Evolutionary conservation across 257 asterid genomes (phyloP).

Genomic region (Nicotiana noctiflora): DNA sequence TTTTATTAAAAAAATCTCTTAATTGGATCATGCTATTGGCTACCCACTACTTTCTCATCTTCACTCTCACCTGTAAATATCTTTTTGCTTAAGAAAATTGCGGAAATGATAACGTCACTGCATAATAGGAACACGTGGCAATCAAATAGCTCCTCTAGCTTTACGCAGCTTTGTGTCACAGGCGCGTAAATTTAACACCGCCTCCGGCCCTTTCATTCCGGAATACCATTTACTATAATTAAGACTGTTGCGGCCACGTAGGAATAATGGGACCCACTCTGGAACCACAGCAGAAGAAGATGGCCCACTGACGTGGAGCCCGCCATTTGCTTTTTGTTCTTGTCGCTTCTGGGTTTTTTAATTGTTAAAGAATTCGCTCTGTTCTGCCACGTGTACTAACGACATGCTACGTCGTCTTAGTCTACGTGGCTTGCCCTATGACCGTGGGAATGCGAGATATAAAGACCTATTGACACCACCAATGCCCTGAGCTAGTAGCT

Average conservation of each 20-base stretch:
- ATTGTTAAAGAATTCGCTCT: slow-evolving; percentile 12
- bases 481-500: background rate
- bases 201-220: background rate
- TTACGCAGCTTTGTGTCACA: background rate
- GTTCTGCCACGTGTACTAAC: slow-evolving; percentile 35
- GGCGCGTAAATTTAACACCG: slow-evolving; percentile 19
- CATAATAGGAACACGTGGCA: slow-evolving; percentile 11
- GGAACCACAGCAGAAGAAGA: background rate
- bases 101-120: slow-evolving; percentile 25
- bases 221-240: background rate
- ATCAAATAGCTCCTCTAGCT: background rate
- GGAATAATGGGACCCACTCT: background rate
- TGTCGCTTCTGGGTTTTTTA: slow-evolving; percentile 30
- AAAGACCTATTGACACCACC: slow-evolving; percentile 10
- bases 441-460: slow-evolving; percentile 10
- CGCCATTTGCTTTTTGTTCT: slow-evolving; percentile 22
- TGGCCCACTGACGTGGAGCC: slow-evolving; percentile 28
- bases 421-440: slow-evolving; percentile 39
- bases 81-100: slow-evolving; percentile 6
- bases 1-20: background rate
- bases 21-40: slow-evolving; percentile 25
- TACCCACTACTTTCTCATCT: slow-evolving; percentile 16
- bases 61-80: slow-evolving; percentile 30
- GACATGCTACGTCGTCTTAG: slow-evolving; percentile 9
- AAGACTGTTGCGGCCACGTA: background rate